Evolutionary conservation across 768 basidiomycete genomes (phyloP).

Genomic region (Pulveroboletus sp.): DNA sequence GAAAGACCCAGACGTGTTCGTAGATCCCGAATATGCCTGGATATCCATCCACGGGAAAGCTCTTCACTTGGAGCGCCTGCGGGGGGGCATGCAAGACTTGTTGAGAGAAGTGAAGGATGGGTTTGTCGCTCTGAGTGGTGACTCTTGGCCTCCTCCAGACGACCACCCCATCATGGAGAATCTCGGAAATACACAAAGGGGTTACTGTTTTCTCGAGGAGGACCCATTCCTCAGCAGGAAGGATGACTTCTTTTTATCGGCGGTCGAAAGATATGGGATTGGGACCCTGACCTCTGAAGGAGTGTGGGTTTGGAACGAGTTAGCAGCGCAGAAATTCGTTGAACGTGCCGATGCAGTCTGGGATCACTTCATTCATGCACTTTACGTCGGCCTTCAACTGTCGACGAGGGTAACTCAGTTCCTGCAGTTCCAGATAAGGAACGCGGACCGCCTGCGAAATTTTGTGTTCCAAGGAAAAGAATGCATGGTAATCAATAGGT

Average conservation of each 20-base stretch:
- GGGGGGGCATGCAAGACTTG: neutral
- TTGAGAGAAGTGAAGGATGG: neutral
- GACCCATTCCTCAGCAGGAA: neutral
- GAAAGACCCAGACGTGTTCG: conserved; percentile 2
- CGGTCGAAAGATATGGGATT: neutral
- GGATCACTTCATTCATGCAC: neutral
- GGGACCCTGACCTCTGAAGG: neutral
- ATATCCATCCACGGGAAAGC: neutral
- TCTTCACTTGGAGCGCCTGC: neutral
- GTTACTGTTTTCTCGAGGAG: conserved; percentile 1
- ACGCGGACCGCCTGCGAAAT: neutral
- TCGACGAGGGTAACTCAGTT: neutral
- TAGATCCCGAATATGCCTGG: neutral
- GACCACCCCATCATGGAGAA: neutral
- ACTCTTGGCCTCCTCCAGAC: neutral
- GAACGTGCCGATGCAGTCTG: neutral
- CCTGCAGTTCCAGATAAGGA: conserved; percentile 1
- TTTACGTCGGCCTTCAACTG: conserved; percentile 1
- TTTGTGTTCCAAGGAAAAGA: conserved; percentile 3
- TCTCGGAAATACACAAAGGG: neutral
- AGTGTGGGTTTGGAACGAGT: neutral
- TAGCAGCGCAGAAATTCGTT: neutral
- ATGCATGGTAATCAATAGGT: neutral
- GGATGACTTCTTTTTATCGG: neutral
- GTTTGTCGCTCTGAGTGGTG: neutral